These are phyloP conservation scores for Plasmodiophora brassicae DNA, from an alignment of 208 protist species.

Conservation along the genomic window DNA sequence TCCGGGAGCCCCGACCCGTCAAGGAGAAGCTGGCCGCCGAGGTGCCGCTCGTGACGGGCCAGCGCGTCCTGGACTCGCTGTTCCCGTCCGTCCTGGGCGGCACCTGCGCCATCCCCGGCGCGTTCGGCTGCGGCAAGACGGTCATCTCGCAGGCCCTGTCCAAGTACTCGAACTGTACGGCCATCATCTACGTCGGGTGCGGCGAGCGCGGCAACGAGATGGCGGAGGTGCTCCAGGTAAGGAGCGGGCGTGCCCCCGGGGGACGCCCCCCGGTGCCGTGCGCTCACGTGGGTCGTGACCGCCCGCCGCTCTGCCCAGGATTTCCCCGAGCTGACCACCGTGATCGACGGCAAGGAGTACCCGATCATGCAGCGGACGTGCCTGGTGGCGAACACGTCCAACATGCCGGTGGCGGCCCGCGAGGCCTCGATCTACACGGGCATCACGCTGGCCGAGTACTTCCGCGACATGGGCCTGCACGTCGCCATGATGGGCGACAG, in stretches of 20 bases:
- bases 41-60: conserved; percentile 95
- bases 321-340: conserved; percentile 89
- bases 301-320: conserved; percentile 78
- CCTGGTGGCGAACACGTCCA: conserved; percentile 99
- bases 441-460: conserved; percentile 99
- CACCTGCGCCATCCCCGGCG: conserved; percentile 98
- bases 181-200: conserved; percentile 99
- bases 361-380: conserved; percentile 99
- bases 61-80: conserved; percentile 94
- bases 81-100: conserved; percentile 97
- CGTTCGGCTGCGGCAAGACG: conserved; percentile 99
- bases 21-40: conserved; percentile 89
- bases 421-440: conserved; percentile 99
- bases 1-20: conserved; percentile 37
- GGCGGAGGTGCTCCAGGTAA: conserved; percentile 92
- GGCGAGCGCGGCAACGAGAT: conserved; percentile 99
- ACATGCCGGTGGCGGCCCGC: conserved; percentile 99
- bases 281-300: too few relatives aligned
- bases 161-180: conserved; percentile 99
- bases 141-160: conserved; percentile 99
- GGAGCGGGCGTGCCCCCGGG: too few relatives aligned
- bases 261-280: too few relatives aligned
- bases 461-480: conserved; percentile 99
- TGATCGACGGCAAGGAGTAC: conserved; percentile 84
- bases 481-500: conserved; percentile 99